Percentiles rank a stretch among this genome's conserved stretches.
Evolutionary conservation across 257 asterid species (phyloP).

Genomic region (Salvia splendens): DNA sequence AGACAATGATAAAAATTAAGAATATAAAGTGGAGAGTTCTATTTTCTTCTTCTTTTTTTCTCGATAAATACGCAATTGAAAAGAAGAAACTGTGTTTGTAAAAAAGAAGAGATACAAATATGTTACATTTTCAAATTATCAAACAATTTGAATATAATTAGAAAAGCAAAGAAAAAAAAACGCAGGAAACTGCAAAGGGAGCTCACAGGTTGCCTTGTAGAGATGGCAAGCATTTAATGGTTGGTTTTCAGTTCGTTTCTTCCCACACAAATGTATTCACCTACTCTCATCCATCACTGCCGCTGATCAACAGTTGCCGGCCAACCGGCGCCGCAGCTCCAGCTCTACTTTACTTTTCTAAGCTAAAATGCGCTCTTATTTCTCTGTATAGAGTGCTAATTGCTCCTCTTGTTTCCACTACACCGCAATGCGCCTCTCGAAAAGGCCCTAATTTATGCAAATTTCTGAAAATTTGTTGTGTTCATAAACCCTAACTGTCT

Average conservation of each 20-base stretch:
- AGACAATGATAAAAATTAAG: no score
- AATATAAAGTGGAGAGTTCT: no score
- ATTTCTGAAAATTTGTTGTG: conserved; percentile 20
- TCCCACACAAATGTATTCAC: conserved; percentile 35
- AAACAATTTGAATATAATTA: no score
- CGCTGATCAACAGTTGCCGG: conserved; percentile 40
- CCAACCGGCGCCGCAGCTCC: conserved; percentile 28
- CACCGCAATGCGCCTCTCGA: conserved; percentile 29
- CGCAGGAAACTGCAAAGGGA: no score
- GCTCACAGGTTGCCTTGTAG: no score
- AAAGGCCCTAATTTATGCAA: conserved; percentile 44
- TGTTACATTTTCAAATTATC: no score
- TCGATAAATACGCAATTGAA: no score
- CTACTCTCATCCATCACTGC: conserved; percentile 34
- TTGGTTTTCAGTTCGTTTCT: neutral
- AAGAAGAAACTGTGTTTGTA: no score
- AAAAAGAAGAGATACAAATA: no score
- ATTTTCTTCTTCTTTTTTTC: no score
- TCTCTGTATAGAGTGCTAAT: conserved; percentile 35
- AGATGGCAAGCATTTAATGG: no score
- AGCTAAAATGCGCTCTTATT: conserved; percentile 13
- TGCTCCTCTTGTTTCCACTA: neutral
- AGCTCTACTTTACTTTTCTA: neutral
- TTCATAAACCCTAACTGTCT: conserved; percentile 25
- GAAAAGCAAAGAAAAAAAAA: no score